A percentile compares a stretch with the other conserved stretches of the same genome.
Conservation (phyloP, 2,329 filamentous ascomycete species). For the Apiospora malaysiana region DNA sequence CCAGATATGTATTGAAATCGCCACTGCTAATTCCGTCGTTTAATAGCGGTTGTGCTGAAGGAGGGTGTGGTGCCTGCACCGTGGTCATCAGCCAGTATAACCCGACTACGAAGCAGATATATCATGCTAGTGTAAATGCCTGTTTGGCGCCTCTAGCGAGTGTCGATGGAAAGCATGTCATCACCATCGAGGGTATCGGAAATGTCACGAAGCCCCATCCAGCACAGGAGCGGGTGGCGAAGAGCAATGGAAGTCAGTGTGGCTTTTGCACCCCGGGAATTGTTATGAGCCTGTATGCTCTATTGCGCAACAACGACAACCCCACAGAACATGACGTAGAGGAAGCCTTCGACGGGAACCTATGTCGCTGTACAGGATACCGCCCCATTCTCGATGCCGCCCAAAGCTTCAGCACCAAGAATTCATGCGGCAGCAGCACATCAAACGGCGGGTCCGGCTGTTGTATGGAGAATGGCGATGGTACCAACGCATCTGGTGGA, state of each 20-base stretch:
- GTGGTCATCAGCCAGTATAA: conserved; percentile 95
- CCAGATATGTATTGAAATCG: neutral
- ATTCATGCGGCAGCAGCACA: conserved; percentile 55
- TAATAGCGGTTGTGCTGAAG: conserved; percentile 83
- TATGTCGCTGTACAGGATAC: conserved; percentile 96
- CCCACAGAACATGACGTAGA: conserved; percentile 86
- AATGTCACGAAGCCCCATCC: conserved; percentile 87
- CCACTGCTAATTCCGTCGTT: conserved; percentile 3
- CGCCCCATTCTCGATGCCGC: conserved; percentile 92
- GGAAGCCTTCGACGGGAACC: conserved; percentile 95
- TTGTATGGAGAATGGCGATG: conserved; percentile 69
- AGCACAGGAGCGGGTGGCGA: conserved; percentile 87
- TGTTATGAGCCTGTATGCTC: conserved; percentile 95
- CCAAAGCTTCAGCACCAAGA: conserved; percentile 75
- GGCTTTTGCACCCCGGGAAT: conserved; percentile 97
- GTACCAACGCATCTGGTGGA: conserved; percentile 51
- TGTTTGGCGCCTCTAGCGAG: conserved; percentile 92
- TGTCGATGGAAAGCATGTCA: conserved; percentile 96
- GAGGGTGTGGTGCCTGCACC: conserved; percentile 94
- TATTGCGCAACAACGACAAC: conserved; percentile 81
- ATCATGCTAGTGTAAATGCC: conserved; percentile 96
- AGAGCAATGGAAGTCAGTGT: conserved; percentile 89
- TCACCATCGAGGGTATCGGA: conserved; percentile 96
- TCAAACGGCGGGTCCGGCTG: conserved; percentile 63
- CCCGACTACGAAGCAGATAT: conserved; percentile 88